Base-by-base conservation (phyloP, 495 filamentous ascomycete species). In the Podospora australis region DNA sequence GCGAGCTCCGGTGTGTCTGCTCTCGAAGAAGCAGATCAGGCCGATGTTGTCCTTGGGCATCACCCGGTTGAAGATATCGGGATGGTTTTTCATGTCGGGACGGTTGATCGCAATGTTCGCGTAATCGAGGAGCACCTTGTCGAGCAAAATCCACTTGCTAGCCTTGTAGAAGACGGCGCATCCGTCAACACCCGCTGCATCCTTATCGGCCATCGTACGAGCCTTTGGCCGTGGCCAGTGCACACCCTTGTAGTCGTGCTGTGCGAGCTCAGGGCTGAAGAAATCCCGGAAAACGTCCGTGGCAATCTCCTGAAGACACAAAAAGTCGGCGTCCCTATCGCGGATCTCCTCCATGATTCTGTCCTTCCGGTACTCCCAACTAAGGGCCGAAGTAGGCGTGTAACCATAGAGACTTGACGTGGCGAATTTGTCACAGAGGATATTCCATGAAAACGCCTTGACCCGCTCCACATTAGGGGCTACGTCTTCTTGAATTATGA, bases 1-100 rank as follows among this genome's bases (percentile, higher is more conserved):
- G 13, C 94, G 82, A 1, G 87, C 79, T 2, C 92, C 92, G 2
- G 90, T 97, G 48, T 74, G 67, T 13, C 89, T 78, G 57, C 95
- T 96, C 65, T 97, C 94, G 42, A 97, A 76, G 67, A 98, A 92
- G 46, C 86, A 75, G 22, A 95, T 78, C 16, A 95, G 80, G 10
- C 86, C 91, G 56, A 98, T 95, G 59, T 97, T 87, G 69, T 98
- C 92, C 69, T 90, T 86, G 49, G 90, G 90, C 92, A 96, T 97
- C 14, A 97, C 81, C 10, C 92, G 83, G 62, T 98, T 97, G 74
- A 92, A 97, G 50, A 96, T 89, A 57, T 98, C 94, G 57, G 91
- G 86, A 44, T 90, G 85, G 26, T 87, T 84, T 68, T 96, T 97
- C 78, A 94, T 92, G 64, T 96, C 92, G 4, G 88, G 86, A 42